These are phyloP conservation scores for Teratosphaeria nubilosa DNA, from an alignment of 2,329 filamentous ascomycete species.

Conservation along the genomic window DNA sequence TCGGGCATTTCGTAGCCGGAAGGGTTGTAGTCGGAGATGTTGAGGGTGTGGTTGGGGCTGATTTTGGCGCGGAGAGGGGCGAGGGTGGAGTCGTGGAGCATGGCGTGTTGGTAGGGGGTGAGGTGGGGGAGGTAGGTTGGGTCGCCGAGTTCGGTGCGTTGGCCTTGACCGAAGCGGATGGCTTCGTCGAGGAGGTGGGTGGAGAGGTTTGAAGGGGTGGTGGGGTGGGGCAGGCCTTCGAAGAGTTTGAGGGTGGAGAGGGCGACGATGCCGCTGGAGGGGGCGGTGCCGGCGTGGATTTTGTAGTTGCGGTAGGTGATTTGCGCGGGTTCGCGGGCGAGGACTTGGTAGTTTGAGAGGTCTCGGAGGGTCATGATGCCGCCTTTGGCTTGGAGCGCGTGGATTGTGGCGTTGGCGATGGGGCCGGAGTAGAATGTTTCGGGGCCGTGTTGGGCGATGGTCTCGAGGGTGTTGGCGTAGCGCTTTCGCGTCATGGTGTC, in stretches of 20 bases:
- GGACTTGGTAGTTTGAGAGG: conserved; percentile 60
- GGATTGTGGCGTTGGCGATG: conserved; percentile 58
- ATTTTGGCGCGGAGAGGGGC: conserved; percentile 55
- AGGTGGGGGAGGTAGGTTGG: conserved; percentile 61
- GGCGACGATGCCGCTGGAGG: conserved; percentile 67
- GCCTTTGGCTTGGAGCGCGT: conserved; percentile 55
- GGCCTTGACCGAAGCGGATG: conserved; percentile 77
- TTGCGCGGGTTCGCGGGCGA: conserved; percentile 49
- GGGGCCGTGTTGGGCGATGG: conserved; percentile 61
- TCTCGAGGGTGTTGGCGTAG: conserved; percentile 70
- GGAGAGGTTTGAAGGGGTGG: conserved; percentile 52
- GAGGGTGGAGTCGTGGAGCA: conserved; percentile 55
- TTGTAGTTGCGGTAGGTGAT: conserved; percentile 54
- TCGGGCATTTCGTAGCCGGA: conserved; percentile 54
- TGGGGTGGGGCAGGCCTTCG: conserved; percentile 63
- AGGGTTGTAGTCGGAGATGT: conserved; percentile 66
- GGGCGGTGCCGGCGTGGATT: conserved; percentile 60
- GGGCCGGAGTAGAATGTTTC: conserved; percentile 42
- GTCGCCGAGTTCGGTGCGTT: conserved; percentile 69
- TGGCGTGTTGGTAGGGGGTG: conserved; percentile 51
- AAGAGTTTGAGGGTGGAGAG: conserved; percentile 72
- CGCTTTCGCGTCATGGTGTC: conserved; percentile 72
- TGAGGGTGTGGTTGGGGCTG: conserved; percentile 59
- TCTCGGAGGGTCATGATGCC: conserved; percentile 83
- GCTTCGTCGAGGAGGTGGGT: conserved; percentile 80